Evolutionary conservation across 257 asterid species (phyloP).

Genomic region (Solanum boliviense): DNA sequence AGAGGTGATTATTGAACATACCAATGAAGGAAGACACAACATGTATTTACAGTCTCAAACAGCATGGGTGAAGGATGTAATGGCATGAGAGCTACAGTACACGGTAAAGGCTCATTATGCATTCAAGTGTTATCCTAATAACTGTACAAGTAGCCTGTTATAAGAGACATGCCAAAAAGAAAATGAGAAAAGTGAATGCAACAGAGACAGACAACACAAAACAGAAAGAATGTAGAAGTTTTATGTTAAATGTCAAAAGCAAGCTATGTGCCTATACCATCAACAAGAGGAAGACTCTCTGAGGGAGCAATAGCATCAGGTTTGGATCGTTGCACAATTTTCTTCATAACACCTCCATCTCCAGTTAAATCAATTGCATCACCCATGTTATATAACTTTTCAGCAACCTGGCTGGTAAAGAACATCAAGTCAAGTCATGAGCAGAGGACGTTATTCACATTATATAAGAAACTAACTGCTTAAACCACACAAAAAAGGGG

Average conservation of each 20-base stretch:
- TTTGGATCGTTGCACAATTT: slow-evolving; percentile 55
- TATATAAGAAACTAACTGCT: not conserved
- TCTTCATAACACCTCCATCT: slow-evolving; percentile 92
- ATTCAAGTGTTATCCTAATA: not conserved
- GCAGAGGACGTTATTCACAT: not conserved
- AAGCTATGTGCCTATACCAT: slow-evolving; percentile 40
- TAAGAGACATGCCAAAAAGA: not conserved
- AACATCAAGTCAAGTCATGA: not conserved
- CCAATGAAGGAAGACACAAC: not conserved
- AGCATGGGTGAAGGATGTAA: not conserved
- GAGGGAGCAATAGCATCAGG: slow-evolving; percentile 82
- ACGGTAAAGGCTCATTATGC: not conserved
- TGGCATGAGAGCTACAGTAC: not conserved
- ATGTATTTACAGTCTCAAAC: not conserved
- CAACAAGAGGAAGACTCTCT: slow-evolving; percentile 76
- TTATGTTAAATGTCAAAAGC: not conserved
- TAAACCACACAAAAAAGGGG: not conserved
- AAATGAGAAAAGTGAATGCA: not conserved
- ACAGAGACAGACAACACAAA: not conserved
- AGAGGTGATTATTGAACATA: not conserved
- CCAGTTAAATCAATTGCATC: slow-evolving; percentile 75
- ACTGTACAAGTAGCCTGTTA: not conserved
- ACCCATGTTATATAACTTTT: slow-evolving; percentile 37
- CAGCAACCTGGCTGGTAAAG: slow-evolving; percentile 19
- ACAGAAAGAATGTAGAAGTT: not conserved